Percentiles rank a stretch among this genome's conserved stretches.
Evolutionary conservation across 2,329 filamentous ascomycete genomes (phyloP).

Genomic region (Graphilbum sp.): DNA sequence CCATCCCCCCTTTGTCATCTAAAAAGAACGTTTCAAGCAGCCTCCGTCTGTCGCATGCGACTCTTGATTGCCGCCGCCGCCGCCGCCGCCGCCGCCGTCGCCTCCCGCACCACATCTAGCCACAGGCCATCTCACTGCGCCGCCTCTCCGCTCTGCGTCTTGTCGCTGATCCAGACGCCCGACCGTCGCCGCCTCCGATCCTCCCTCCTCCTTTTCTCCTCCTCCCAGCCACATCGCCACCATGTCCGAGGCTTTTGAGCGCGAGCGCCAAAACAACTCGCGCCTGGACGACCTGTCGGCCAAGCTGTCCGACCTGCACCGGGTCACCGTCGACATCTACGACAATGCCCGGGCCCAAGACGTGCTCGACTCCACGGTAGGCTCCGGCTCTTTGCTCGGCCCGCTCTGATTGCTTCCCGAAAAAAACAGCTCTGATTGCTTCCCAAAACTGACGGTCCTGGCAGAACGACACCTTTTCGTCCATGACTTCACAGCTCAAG

Average conservation of each 20-base stretch:
- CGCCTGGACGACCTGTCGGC: constrained; percentile 78
- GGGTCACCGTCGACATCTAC: constrained; percentile 95
- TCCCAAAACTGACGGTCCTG: no score
- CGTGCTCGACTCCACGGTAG: constrained; percentile 64
- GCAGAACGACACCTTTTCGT: constrained; percentile 76
- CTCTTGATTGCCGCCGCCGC: no score
- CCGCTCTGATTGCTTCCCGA: neutral
- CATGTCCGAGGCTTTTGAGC: constrained; percentile 66
- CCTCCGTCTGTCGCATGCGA: no score
- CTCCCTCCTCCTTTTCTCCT: neutral
- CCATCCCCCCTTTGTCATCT: no score
- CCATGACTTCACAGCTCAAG: constrained; percentile 66
- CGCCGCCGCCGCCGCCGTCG: no score
- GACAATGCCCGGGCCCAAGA: constrained; percentile 82
- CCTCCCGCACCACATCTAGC: no score
- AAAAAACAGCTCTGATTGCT: no score
- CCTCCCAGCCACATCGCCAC: neutral
- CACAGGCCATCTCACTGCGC: no score
- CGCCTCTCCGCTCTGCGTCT: no score
- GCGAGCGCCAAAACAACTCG: constrained; percentile 83
- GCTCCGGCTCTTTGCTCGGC: neutral
- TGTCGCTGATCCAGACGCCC: no score
- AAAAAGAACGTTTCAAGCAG: no score
- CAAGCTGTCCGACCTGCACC: constrained; percentile 83
- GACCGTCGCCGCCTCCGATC: no score